These are phyloP conservation scores for Xylogone sp. DNA, from an alignment of 2,329 filamentous ascomycete species.

Conservation along the genomic window DNA sequence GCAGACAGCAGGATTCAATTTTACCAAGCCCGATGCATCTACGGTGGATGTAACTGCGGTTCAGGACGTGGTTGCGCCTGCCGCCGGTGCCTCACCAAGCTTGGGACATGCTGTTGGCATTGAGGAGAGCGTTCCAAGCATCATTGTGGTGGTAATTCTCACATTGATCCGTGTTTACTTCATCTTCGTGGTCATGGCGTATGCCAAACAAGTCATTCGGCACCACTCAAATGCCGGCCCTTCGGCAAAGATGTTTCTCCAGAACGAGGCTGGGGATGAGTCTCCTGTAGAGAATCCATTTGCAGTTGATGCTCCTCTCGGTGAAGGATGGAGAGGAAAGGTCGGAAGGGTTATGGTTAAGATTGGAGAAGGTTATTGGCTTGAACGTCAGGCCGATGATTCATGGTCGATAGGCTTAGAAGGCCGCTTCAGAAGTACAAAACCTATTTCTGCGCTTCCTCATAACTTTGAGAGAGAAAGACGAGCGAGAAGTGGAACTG, in stretches of 20 bases:
- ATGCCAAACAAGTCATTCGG: conserved; percentile 72
- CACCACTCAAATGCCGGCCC: conserved; percentile 57
- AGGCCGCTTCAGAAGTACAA: conserved; percentile 52
- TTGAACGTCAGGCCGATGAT: conserved; percentile 53
- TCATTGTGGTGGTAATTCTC: conserved; percentile 69
- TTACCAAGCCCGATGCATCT: conserved; percentile 45
- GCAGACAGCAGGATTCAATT: conserved; percentile 62
- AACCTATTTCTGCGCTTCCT: conserved; percentile 33
- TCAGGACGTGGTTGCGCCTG: conserved; percentile 49
- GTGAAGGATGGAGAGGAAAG: conserved; percentile 74
- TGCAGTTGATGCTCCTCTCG: conserved; percentile 63
- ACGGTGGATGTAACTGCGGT: conserved; percentile 39
- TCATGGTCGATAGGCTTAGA: conserved; percentile 65
- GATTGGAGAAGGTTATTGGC: conserved; percentile 75
- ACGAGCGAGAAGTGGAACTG: conserved; percentile 37
- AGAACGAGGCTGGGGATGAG: conserved; percentile 33
- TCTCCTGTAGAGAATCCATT: conserved; percentile 66
- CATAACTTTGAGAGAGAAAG: conserved; percentile 38
- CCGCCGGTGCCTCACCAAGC: conserved; percentile 34
- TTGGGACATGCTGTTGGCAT: conserved; percentile 63
- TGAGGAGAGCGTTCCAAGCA: conserved; percentile 68
- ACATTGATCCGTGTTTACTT: conserved; percentile 81
- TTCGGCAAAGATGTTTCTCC: conserved; percentile 23
- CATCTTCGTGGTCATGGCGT: conserved; percentile 76
- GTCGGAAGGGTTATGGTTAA: conserved; percentile 76